phyloP scores from a whole-genome alignment of 441 rosid genomes.

The Mallotus japonicus region DNA sequence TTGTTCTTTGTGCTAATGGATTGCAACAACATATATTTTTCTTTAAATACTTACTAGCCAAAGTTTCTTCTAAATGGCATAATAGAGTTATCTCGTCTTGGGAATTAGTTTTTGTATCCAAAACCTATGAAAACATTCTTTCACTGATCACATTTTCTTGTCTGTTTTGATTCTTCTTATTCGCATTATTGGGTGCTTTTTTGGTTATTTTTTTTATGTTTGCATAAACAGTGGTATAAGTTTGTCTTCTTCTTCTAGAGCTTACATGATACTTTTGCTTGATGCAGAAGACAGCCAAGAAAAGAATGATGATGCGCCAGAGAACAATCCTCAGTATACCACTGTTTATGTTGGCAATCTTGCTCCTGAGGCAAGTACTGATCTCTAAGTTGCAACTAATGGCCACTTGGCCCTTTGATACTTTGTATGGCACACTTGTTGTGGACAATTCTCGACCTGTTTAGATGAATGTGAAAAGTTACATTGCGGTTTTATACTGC shows the following conservation, averaged over 20 bases:
- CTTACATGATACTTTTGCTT: constrained; percentile 6
- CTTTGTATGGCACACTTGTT: background rate
- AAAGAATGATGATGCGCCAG: constrained; percentile 63
- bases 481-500: background rate
- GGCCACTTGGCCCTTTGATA: background rate
- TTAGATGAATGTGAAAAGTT: background rate
- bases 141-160: background rate
- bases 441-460: background rate
- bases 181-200: background rate
- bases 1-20: background rate
- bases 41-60: background rate
- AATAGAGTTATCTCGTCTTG: background rate
- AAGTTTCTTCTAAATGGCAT: background rate
- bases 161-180: background rate
- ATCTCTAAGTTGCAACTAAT: background rate
- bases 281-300: constrained; percentile 65
- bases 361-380: constrained; percentile 61
- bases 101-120: background rate
- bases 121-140: background rate
- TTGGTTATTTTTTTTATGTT: background rate
- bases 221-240: background rate
- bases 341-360: constrained; percentile 87
- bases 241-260: background rate
- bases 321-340: constrained; percentile 65
- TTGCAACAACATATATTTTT: background rate